A percentile compares a stretch with the other conserved stretches of the same genome.
phyloP scores from a whole-genome alignment of 2,329 filamentous ascomycete genomes.

The Cercospora sesami region DNA sequence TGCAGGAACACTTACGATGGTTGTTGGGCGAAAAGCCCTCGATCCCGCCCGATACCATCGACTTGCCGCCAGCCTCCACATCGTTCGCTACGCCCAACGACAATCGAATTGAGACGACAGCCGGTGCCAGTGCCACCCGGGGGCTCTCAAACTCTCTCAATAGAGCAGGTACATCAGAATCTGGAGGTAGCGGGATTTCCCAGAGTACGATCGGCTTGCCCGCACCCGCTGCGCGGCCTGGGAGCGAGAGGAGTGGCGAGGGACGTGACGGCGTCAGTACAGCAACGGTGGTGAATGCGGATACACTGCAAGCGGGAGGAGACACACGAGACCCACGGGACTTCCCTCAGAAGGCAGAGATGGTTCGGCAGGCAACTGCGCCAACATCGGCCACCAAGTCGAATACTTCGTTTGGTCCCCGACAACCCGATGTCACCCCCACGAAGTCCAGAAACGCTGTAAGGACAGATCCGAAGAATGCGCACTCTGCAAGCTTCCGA shows the following conservation, averaged over 20 bases:
- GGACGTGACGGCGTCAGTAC: neutral
- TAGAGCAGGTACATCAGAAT: neutral
- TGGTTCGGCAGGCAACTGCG: slow-evolving; percentile 49
- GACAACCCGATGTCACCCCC: slow-evolving; percentile 16
- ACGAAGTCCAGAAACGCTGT: slow-evolving; percentile 10
- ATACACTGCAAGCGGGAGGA: neutral
- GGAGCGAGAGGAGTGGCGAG: neutral
- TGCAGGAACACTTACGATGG: slow-evolving; percentile 52
- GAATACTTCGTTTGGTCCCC: slow-evolving; percentile 27
- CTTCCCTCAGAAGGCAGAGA: slow-evolving; percentile 29
- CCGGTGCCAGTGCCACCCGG: neutral
- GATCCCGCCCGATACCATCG: slow-evolving; percentile 37
- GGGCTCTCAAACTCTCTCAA: neutral
- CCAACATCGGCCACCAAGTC: slow-evolving; percentile 46
- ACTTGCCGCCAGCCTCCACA: slow-evolving; percentile 27
- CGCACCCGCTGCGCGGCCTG: neutral
- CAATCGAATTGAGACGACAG: slow-evolving; percentile 11
- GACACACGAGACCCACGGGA: neutral
- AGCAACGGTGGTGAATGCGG: neutral
- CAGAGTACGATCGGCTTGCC: neutral
- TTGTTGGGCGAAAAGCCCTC: slow-evolving; percentile 49
- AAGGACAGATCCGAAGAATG: neutral
- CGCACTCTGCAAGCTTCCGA: neutral
- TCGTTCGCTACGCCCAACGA: slow-evolving; percentile 19
- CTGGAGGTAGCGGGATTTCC: neutral